These are phyloP conservation scores for Lablab purpureus DNA, from an alignment of 306 rosid species.

Conservation along the genomic window DNA sequence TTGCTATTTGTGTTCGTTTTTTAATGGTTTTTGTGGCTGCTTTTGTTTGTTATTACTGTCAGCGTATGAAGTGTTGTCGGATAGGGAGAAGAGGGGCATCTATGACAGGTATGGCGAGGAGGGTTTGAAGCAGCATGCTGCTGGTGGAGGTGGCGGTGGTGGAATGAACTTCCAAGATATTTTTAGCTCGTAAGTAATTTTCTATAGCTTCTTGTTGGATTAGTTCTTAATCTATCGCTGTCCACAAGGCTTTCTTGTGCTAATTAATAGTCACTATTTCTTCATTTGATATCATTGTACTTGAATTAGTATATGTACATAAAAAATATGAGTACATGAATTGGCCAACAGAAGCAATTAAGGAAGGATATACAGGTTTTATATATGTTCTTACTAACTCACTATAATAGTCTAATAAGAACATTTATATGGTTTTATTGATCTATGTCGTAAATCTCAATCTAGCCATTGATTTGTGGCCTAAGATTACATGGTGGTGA, in stretches of 20 bases:
- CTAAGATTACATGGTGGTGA: neutral
- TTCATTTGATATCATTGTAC: neutral
- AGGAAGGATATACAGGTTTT: constrained; percentile 11
- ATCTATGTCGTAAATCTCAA: neutral
- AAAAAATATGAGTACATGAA: neutral
- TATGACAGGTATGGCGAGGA: constrained; percentile 94
- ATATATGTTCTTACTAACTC: neutral
- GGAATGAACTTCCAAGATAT: constrained; percentile 95
- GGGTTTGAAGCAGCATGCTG: constrained; percentile 98
- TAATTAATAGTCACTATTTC: neutral
- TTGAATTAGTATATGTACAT: constrained; percentile 12
- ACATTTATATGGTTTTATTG: constrained; percentile 18
- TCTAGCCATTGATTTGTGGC: constrained; percentile 26
- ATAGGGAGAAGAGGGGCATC: constrained; percentile 81
- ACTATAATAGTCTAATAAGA: neutral
- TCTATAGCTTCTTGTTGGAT: constrained; percentile 3
- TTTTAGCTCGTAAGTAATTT: constrained; percentile 72
- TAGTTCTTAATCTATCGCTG: neutral
- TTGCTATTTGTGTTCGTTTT: neutral
- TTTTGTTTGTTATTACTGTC: constrained; percentile 34
- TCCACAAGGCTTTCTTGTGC: neutral
- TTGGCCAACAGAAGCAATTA: neutral
- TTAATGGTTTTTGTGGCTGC: constrained; percentile 23
- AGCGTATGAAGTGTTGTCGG: constrained; percentile 94
- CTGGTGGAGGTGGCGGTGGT: constrained; percentile 86